Conservation (phyloP, 202 grass and related monocot genomes). For the Dendrocalamus latiflorus region DNA sequence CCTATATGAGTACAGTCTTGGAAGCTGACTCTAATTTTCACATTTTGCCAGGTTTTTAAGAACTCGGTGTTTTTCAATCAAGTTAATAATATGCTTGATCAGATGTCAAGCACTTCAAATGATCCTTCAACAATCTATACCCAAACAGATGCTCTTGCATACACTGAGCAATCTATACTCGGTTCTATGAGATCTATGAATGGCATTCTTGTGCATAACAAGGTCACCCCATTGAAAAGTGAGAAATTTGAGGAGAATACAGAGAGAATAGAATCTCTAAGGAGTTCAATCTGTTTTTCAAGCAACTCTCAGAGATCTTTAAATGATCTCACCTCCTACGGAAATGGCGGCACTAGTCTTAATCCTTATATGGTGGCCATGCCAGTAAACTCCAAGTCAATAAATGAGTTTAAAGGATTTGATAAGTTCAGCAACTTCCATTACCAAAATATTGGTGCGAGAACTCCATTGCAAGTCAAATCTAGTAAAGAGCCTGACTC, state of each 20-base stretch:
- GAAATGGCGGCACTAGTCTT: not conserved
- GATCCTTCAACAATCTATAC: conserved; percentile 27
- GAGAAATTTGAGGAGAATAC: conserved; percentile 10
- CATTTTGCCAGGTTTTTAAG: conserved; percentile 57
- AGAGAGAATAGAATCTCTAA: conserved; percentile 16
- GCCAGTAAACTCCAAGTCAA: conserved; percentile 50
- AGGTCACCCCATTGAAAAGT: conserved; percentile 22
- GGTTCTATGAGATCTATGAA: conserved; percentile 16
- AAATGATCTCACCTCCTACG: conserved; percentile 33
- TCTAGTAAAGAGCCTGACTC: conserved; percentile 32
- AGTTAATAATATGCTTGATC: conserved; percentile 49
- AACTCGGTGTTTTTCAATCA: conserved; percentile 55
- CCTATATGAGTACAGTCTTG: conserved; percentile 14
- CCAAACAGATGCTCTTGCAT: conserved; percentile 21
- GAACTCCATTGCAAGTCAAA: conserved; percentile 19
- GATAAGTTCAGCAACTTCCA: conserved; percentile 23
- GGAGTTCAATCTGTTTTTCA: conserved; percentile 29
- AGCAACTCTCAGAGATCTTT: conserved; percentile 26
- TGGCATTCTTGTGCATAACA: conserved; percentile 13
- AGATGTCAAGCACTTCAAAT: conserved; percentile 18
- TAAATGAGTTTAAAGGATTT: conserved; percentile 31
- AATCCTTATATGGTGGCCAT: conserved; percentile 48
- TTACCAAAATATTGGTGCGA: conserved; percentile 12
- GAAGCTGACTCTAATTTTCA: not conserved
- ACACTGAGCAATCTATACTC: conserved; percentile 19